Evolutionary conservation across 202 grass and related monocot genomes (phyloP), one percentile per base, ranked within the genome.

Genomic region (Thinopyrum obtusiflorum): DNA sequence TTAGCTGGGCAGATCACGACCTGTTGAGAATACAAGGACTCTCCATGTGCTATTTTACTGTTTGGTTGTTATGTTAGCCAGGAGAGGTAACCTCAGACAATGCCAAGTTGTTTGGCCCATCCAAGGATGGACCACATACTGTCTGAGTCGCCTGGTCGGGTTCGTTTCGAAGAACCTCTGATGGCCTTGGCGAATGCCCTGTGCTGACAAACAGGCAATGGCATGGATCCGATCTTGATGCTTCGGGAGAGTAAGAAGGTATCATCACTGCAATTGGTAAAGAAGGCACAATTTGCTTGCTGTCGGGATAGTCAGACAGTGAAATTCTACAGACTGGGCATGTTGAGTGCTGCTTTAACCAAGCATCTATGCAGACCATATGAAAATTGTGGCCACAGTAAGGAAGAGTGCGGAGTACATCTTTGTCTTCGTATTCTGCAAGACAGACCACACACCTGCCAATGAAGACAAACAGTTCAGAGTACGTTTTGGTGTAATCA

Each of bases 301-400:
- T 90, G 73, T 91, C 92, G 11, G 87, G 80, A 63, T 89, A 90
- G 64, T 88, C 90, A 57, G 87, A 86, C 87, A 99, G 80, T 17
- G 93, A 99, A 88, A 99, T 88, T 92, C 97, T 92, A 90, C 97
- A 99, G 10, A 99, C 88, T 25, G 97, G 93, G 87, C 97, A 97
- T 20, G 97, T 99, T 33, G 92, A 87, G 68, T 99, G 91, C 64
- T 97, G 93, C 74, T 87, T 91, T 31, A 99, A 61, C 97, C 93
- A 99, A 69, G 86, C 83, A 86, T 97, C 92, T 73, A 99, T 92
- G 87, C 93, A 97, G 26, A 70, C 63, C 82, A 83, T 80, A 74
- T 99, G 97, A 70, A 99, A 99, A 73, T 88, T 85, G 64, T 99
- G 97, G 40, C 92, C 78, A 32, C 97, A 99, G 64, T 89, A 89